Evolutionary conservation across 495 filamentous ascomycete genomes (phyloP), one percentile per base, ranked within the genome.

Genomic region (Neurospora africana): DNA sequence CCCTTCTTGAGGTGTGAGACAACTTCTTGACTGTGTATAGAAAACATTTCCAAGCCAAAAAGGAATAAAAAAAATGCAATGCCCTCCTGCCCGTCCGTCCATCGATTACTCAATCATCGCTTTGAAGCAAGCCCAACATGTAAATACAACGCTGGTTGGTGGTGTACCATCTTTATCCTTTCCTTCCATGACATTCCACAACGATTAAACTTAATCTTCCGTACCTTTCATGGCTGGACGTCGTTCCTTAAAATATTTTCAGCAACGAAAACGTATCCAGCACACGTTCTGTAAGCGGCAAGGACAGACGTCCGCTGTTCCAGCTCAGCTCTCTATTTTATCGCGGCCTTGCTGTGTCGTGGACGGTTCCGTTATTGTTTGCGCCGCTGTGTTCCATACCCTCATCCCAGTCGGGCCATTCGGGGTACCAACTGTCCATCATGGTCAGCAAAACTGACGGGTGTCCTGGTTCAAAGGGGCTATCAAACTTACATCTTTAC

Each of bases 401-500:
- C 15, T 65, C 53, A 9, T 65, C 53, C 53, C 53, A 33, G 53
- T 65, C 53, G 11, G 53, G 53, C 53, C 53, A 65, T 65, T 65
- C 53, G 7, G 53, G 53, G 53, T 65, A 65, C 53, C 53, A 65
- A 19, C 53, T 65, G 53, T 65, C 11, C 7, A 65, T 33, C 5
- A 27, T 15, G 27, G 53, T 65, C 33, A 71, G 23, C 33, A 7
- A 69, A 39, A 23, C 58, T 35, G 67, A 68, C 6, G 21, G 13
- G 21, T 5, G 2, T 65, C 11, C 11, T 9, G 23, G 27, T 65
- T 33, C 6, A 33, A 13, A 44, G 27, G 35, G 40, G 33, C 8
- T 21, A 11, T 8, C 43, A 40, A 41, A 76, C 89, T 81, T 86
- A 97, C 94, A 99, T 97, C 79, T 92, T 89, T 70, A 98, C 90